Conservation (phyloP, 257 asterid genomes). For the Paraleonurus japonicus region DNA sequence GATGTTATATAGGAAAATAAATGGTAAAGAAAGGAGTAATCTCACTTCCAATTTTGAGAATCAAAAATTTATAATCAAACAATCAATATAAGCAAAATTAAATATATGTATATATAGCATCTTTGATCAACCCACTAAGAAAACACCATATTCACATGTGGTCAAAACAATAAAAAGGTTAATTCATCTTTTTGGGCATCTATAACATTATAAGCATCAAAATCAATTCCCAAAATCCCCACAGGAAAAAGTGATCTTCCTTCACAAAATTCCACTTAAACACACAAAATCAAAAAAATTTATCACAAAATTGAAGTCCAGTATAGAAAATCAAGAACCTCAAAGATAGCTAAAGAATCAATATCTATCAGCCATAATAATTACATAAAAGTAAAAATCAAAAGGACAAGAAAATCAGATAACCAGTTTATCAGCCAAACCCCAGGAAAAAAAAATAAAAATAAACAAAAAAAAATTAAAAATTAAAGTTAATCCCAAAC, state of each 20-base stretch:
- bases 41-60: conserved; percentile 5
- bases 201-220: conserved; percentile 13
- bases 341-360: neutral
- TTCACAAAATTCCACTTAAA: neutral
- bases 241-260: neutral
- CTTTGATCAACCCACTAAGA: conserved; percentile 11
- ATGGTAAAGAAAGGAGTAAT: conserved; percentile 9
- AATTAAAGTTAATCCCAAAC: conserved; percentile 2
- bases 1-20: neutral
- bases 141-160: conserved; percentile 10
- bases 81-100: conserved; percentile 1
- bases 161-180: neutral
- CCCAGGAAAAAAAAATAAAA: neutral
- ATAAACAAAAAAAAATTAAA: neutral
- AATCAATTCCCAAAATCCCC: conserved; percentile 1
- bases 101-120: neutral
- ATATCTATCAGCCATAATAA: neutral
- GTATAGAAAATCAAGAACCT: conserved; percentile 10
- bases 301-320: conserved; percentile 3
- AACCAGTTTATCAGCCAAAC: conserved; percentile 15
- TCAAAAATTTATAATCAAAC: neutral
- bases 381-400: neutral
- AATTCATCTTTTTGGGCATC: conserved; percentile 15
- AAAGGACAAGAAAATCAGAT: neutral
- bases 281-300: neutral